Evolutionary conservation across 768 basidiomycete species (phyloP).

Genomic region (Suillus ampliporus): DNA sequence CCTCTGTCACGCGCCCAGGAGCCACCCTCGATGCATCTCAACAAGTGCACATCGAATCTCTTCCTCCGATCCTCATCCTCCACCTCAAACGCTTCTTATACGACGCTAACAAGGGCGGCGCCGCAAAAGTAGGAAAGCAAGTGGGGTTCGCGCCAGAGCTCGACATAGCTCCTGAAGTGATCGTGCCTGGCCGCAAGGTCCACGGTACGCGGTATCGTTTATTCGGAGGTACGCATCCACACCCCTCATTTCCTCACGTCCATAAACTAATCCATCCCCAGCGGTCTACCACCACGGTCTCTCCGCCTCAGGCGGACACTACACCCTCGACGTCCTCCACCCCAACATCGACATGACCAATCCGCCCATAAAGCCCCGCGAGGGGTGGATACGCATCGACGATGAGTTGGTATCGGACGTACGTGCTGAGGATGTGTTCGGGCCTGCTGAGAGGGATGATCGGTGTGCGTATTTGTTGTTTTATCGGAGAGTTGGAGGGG

Average conservation of each 20-base stretch:
- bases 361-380: conserved; percentile 43
- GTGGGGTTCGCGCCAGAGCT: conserved; percentile 80
- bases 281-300: conserved; percentile 94
- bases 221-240: conserved; percentile 85
- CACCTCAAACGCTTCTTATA: conserved; percentile 94
- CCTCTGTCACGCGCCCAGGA: conserved; percentile 59
- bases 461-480: conserved; percentile 89
- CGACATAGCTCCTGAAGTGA: conserved; percentile 71
- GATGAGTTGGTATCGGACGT: conserved; percentile 88
- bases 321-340: conserved; percentile 89
- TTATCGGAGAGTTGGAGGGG: conserved; percentile 66
- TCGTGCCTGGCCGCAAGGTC: conserved; percentile 57
- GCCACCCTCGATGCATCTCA: conserved; percentile 73
- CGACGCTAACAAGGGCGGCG: conserved; percentile 73
- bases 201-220: conserved; percentile 71
- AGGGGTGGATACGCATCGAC: conserved; percentile 92
- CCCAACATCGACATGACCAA: conserved; percentile 59
- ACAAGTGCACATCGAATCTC: conserved; percentile 75
- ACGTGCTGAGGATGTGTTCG: conserved; percentile 72
- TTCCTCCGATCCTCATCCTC: conserved; percentile 84
- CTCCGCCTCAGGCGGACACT: conserved; percentile 92
- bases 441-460: conserved; percentile 53
- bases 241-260: too few species aligned
- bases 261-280: conserved; percentile 27
- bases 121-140: conserved; percentile 86